A percentile compares a stretch with the other conserved stretches of the same genome.
These are phyloP conservation scores for Colletotrichum spaethianum DNA, from an alignment of 2,329 filamentous ascomycete genomes.

Conservation along the genomic window DNA sequence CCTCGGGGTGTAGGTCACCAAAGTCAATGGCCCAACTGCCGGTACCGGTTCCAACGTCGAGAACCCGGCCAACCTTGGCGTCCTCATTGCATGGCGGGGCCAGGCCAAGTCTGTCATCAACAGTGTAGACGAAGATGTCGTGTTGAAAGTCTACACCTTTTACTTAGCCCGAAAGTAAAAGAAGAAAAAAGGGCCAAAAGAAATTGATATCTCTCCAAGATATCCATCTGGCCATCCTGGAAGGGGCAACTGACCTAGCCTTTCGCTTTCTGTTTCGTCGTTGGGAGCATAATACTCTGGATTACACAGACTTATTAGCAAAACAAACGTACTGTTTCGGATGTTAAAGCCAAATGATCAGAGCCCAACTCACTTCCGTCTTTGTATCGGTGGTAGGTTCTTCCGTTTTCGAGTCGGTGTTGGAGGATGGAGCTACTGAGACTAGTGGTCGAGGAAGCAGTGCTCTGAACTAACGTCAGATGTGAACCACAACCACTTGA, in stretches of 20 bases:
- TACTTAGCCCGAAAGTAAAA: no score
- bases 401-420: not conserved
- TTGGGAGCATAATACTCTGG: no score
- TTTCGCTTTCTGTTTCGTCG: not conserved
- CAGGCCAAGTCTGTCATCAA: not conserved
- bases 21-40: conserved; percentile 62
- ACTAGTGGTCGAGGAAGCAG: not conserved
- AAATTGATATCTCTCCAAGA: not conserved
- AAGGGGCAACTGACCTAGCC: conserved; percentile 44
- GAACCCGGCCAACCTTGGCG: conserved; percentile 42
- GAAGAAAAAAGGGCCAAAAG: no score
- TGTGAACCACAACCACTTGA: no score
- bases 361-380: not conserved
- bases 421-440: not conserved
- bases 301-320: no score
- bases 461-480: not conserved
- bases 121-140: not conserved
- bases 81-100: not conserved
- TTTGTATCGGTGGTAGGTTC: not conserved
- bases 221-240: not conserved
- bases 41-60: conserved; percentile 64
- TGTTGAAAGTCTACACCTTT: conserved; percentile 39
- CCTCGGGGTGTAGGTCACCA: conserved; percentile 50
- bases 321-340: no score
- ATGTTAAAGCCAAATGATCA: no score